phyloP scores from a whole-genome alignment of 2,329 filamentous ascomycete species.

The Drechslerella coelobrocha region DNA sequence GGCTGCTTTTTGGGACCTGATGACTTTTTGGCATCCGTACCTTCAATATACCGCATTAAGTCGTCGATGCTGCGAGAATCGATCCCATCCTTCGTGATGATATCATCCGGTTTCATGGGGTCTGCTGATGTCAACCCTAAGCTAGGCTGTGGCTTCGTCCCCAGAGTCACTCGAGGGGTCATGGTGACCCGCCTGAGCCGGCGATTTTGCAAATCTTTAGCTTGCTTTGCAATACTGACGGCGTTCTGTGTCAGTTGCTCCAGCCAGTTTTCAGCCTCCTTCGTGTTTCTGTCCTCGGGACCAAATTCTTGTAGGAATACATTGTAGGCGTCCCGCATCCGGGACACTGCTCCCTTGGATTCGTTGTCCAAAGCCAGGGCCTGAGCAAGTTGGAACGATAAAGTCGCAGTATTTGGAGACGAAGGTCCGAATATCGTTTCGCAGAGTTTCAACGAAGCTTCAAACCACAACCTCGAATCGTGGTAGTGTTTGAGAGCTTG shows the following conservation, averaged over 20 bases:
- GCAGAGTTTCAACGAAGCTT: conserved; percentile 86
- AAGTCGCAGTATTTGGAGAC: conserved; percentile 89
- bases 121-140: conserved; percentile 65
- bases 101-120: conserved; percentile 58
- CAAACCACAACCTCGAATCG: conserved; percentile 95
- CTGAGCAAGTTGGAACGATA: conserved; percentile 96
- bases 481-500: conserved; percentile 94
- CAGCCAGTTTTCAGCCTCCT: conserved; percentile 95
- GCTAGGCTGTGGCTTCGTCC: conserved; percentile 68
- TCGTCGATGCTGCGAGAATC: conserved; percentile 90
- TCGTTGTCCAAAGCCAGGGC: conserved; percentile 95
- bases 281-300: conserved; percentile 92
- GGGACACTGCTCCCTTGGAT: conserved; percentile 84
- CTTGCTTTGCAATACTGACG: conserved; percentile 90
- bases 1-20: conserved; percentile 66
- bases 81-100: conserved; percentile 59
- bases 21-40: conserved; percentile 65
- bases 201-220: conserved; percentile 81
- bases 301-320: conserved; percentile 91
- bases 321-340: conserved; percentile 96
- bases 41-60: conserved; percentile 92
- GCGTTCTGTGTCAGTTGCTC: conserved; percentile 96
- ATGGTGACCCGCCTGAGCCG: conserved; percentile 75
- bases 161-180: conserved; percentile 66
- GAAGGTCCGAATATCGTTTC: conserved; percentile 87